Evolutionary conservation across 2,329 filamentous ascomycete species (phyloP).

Genomic region (Fusarium xylarioides): DNA sequence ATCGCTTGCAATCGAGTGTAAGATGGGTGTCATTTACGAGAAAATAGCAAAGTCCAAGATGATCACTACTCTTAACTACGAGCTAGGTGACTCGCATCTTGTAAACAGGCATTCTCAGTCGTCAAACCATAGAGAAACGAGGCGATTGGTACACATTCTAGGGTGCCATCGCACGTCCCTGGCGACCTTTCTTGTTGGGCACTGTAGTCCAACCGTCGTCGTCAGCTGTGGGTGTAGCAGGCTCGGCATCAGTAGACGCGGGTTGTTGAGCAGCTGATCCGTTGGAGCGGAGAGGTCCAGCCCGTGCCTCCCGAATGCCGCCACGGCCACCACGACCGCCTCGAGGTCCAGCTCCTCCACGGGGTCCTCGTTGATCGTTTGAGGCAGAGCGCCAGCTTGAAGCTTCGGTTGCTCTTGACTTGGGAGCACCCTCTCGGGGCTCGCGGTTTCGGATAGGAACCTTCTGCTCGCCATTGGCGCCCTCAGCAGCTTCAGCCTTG

Average conservation of each 20-base stretch:
- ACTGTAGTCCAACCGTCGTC: conserved; percentile 71
- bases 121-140: conserved; percentile 48
- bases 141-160: conserved; percentile 49
- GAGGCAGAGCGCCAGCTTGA: conserved; percentile 68
- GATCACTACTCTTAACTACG: conserved; percentile 21
- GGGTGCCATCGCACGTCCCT: conserved; percentile 45
- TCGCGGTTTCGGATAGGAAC: conserved; percentile 52
- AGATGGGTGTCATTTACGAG: conserved; percentile 35
- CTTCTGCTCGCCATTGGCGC: conserved; percentile 59
- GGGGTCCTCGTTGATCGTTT: conserved; percentile 58
- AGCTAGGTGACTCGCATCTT: conserved; percentile 39
- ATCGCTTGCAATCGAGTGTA: conserved; percentile 24
- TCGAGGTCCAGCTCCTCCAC: conserved; percentile 57
- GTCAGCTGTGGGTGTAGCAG: conserved; percentile 57
- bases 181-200: conserved; percentile 51
- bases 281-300: conserved; percentile 57
- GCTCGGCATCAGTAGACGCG: conserved; percentile 45
- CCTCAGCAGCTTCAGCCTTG: conserved; percentile 21
- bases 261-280: conserved; percentile 54
- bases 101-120: conserved; percentile 48
- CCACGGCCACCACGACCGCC: conserved; percentile 53
- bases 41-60: conserved; percentile 30
- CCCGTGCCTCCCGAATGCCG: conserved; percentile 55
- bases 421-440: conserved; percentile 52
- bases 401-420: conserved; percentile 65